phyloP scores from a whole-genome alignment of 345 rosid species.

The Corchorus olitorius region DNA sequence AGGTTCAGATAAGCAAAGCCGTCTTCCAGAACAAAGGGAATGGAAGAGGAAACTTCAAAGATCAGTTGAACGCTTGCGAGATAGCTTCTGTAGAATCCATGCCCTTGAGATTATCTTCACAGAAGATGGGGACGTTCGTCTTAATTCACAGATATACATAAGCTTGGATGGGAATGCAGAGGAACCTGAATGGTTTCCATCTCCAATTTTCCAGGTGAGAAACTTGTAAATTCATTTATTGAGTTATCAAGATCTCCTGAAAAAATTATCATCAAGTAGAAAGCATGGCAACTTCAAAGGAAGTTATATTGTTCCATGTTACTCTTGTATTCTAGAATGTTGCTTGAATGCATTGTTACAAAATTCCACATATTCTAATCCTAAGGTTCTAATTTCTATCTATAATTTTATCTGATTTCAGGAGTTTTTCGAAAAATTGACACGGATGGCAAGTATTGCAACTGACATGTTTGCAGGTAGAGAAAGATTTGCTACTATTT shows the following conservation, averaged over 20 bases:
- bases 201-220: conserved; percentile 88
- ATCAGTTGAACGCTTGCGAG: conserved; percentile 74
- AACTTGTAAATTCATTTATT: not conserved
- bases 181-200: conserved; percentile 83
- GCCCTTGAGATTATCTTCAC: conserved; percentile 89
- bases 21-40: conserved; percentile 80
- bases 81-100: conserved; percentile 89
- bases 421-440: conserved; percentile 73
- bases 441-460: conserved; percentile 58
- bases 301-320: not conserved
- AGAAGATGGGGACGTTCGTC: conserved; percentile 91
- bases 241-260: not conserved
- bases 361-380: not conserved
- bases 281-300: not conserved
- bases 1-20: conserved; percentile 63
- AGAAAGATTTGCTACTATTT: conserved; percentile 84
- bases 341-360: not conserved
- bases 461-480: conserved; percentile 80
- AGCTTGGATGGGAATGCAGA: conserved; percentile 80
- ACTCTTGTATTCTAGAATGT: not conserved
- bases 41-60: conserved; percentile 86
- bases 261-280: not conserved
- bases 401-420: conserved; percentile 29
- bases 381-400: not conserved
- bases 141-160: conserved; percentile 85